Percentiles rank a stretch among this genome's conserved stretches.
Evolutionary conservation across 176 grass and related monocot species (phyloP).

Genomic region (Musa beccarii): DNA sequence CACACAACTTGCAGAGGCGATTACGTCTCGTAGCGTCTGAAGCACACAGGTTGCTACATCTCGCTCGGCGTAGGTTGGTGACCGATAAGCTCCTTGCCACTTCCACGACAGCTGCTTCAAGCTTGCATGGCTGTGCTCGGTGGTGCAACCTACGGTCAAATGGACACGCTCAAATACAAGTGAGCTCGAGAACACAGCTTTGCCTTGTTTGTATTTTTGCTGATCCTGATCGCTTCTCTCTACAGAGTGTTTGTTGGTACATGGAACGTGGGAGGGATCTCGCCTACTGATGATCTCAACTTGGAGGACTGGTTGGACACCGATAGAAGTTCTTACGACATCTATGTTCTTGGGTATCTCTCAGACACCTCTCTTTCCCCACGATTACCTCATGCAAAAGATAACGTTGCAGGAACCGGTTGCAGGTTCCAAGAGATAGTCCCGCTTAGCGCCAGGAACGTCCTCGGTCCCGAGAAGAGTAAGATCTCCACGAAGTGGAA

Average conservation of each 20-base stretch:
- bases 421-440: slow-evolving; percentile 97
- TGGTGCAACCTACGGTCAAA: background rate
- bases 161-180: background rate
- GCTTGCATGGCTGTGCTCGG: too few relatives aligned
- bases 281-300: slow-evolving; percentile 55
- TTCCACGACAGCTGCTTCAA: too few relatives aligned
- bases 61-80: too few relatives aligned
- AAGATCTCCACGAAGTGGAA: slow-evolving; percentile 74
- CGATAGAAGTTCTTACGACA: slow-evolving; percentile 47
- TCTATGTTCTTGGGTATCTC: slow-evolving; percentile 85
- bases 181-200: background rate
- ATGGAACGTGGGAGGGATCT: slow-evolving; percentile 77
- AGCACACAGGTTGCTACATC: too few relatives aligned
- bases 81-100: too few relatives aligned
- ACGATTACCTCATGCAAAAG: background rate
- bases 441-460: slow-evolving; percentile 70
- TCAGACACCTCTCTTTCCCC: background rate
- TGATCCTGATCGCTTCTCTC: background rate
- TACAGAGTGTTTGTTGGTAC: slow-evolving; percentile 75
- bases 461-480: slow-evolving; percentile 67
- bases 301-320: slow-evolving; percentile 89
- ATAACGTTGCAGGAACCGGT: background rate
- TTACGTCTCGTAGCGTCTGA: too few relatives aligned
- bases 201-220: background rate
- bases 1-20: too few relatives aligned